Evolutionary conservation across 805 yeast genomes (phyloP).

Genomic region (Teunomyces aglyptinius): DNA sequence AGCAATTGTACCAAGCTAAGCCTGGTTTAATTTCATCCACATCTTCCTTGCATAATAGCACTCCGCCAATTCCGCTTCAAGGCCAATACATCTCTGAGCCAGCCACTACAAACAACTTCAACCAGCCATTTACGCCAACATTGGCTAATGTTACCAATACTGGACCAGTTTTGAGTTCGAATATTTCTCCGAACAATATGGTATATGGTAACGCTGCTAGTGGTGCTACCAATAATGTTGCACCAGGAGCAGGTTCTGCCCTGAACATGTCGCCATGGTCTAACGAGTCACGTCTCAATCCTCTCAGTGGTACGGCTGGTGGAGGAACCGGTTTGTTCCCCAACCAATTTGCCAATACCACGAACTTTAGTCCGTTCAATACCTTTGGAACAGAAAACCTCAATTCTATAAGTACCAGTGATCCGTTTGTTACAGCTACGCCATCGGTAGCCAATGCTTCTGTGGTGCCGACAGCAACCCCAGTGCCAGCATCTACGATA

Average conservation of each 20-base stretch:
- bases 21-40: constrained; percentile 17
- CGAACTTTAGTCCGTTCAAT: constrained; percentile 19
- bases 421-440: neutral
- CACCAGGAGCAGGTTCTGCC: neutral
- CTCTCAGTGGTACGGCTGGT: constrained; percentile 1
- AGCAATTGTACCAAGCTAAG: constrained; percentile 34
- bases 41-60: neutral
- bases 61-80: constrained; percentile 8
- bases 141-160: neutral
- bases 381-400: neutral
- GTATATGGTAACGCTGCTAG: constrained; percentile 3
- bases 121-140: neutral
- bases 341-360: constrained; percentile 5
- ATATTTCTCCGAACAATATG: constrained; percentile 8
- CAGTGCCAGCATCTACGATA: constrained; percentile 5
- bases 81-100: neutral
- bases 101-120: neutral
- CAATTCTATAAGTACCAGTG: constrained; percentile 1
- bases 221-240: neutral
- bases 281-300: constrained; percentile 11
- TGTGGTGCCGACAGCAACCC: constrained; percentile 1
- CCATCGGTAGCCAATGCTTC: constrained; percentile 1
- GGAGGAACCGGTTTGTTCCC: constrained; percentile 6
- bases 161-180: neutral
- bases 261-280: constrained; percentile 12